Percentiles rank a stretch among this genome's conserved stretches.
Conservation (phyloP, 2,329 filamentous ascomycete genomes). For the Scedosporium boydii region DNA sequence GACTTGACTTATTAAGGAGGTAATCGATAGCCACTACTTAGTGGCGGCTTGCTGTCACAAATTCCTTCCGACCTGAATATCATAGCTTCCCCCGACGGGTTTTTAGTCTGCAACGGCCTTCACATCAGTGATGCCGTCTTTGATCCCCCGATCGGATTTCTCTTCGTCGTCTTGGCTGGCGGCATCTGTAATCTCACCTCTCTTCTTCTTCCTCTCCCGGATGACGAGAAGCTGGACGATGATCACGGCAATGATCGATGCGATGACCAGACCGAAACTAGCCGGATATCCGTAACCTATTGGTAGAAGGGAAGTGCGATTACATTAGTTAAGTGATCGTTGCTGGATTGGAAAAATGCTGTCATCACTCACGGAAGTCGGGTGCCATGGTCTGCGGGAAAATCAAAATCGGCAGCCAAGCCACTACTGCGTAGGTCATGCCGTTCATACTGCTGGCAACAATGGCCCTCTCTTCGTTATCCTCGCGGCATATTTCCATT, state of each 20-base stretch:
- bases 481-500: conserved; percentile 38
- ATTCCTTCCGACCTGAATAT: too few species aligned
- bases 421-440: conserved; percentile 59
- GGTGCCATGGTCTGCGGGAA: conserved; percentile 58
- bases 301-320: background rate
- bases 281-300: conserved; percentile 9
- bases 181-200: background rate
- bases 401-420: conserved; percentile 57
- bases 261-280: conserved; percentile 10
- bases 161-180: conserved; percentile 3
- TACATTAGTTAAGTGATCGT: background rate
- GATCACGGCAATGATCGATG: conserved; percentile 3
- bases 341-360: background rate
- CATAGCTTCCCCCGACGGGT: too few species aligned
- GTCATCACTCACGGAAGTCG: conserved; percentile 2
- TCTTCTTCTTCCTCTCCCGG: conserved; percentile 7
- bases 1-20: too few species aligned
- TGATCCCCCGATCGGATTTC: background rate
- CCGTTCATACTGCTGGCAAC: conserved; percentile 60
- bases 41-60: too few species aligned
- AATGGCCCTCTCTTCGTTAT: conserved; percentile 56
- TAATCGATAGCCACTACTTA: too few species aligned
- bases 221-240: conserved; percentile 3
- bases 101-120: conserved; percentile 2
- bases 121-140: conserved; percentile 2